These are phyloP conservation scores for Aspergillus candidus DNA, from an alignment of 2,329 filamentous ascomycete genomes.

Conservation along the genomic window DNA sequence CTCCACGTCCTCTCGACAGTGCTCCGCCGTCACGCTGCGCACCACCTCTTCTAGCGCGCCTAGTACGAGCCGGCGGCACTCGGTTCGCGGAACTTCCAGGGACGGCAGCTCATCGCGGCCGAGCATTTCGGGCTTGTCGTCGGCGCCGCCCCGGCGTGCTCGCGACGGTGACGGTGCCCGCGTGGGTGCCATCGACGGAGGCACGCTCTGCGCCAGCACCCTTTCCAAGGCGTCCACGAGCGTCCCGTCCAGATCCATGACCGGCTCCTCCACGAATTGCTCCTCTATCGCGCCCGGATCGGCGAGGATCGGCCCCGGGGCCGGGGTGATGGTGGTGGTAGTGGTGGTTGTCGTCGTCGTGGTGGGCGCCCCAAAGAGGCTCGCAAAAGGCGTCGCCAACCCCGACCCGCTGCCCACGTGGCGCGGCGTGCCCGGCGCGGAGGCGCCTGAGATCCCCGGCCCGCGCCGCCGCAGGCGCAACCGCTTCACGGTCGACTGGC, in stretches of 20 bases:
- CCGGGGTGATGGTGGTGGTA: no score
- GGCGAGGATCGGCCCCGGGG: no score
- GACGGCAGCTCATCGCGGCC: slow-evolving; percentile 27
- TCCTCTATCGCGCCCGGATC: slow-evolving; percentile 40
- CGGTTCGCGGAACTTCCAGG: slow-evolving; percentile 44
- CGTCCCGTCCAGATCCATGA: slow-evolving; percentile 54
- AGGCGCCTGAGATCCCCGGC: slow-evolving; percentile 17
- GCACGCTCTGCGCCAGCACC: slow-evolving; percentile 43
- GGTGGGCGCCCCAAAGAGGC: slow-evolving; percentile 16
- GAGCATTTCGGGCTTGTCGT: slow-evolving; percentile 22
- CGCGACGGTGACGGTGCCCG: slow-evolving; percentile 37
- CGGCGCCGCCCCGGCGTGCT: slow-evolving; percentile 28
- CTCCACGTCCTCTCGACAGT: slow-evolving; percentile 36
- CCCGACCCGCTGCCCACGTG: slow-evolving; percentile 19
- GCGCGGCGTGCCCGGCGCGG: slow-evolving; percentile 21
- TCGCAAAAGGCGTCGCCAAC: slow-evolving; percentile 21
- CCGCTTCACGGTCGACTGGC: slow-evolving; percentile 50
- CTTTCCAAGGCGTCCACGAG: slow-evolving; percentile 54
- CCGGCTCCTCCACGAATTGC: slow-evolving; percentile 47
- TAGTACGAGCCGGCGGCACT: slow-evolving; percentile 51
- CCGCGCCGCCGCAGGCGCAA: slow-evolving; percentile 43
- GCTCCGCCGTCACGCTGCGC: slow-evolving; percentile 47
- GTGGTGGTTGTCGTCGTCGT: no score
- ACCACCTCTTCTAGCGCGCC: slow-evolving; percentile 54
- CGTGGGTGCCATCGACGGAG: slow-evolving; percentile 38